Base-by-base conservation (phyloP, 2,329 filamentous ascomycete genomes). In the Colletotrichum sp. region DNA sequence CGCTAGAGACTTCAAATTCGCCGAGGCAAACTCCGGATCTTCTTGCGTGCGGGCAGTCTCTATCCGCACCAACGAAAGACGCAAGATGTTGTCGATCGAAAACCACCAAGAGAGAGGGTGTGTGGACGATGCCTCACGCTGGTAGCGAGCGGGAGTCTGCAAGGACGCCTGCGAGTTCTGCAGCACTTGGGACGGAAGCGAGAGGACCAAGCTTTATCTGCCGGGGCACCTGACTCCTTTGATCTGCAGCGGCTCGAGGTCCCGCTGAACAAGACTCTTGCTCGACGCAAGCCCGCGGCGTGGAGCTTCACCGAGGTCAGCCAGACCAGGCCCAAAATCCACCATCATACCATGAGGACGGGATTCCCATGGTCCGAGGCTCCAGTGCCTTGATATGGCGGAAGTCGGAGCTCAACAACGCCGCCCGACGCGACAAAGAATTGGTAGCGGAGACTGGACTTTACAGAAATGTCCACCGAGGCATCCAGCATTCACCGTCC, bases 191-290 rank as follows among this genome's bases (percentile, higher is more conserved):
- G 52, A 34, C n/a, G 30, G 18, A 21, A 34, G 24, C 62, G 52
- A 72, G 24, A 24, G 24, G 36, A 24, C 39, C 72, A 55, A 59
- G 36, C 60, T 62, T 75, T 49, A 32, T 69, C 28, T 71, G 68
- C 60, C 39, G 60, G 49, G 62, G 55, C 15, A 26, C 9, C 60
- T 36, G 49, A n/a, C 60, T 60, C 26, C 67, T 60, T 66, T 66
- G 72, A 67, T 66, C 62, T 67, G 36, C 68, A 60, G 49, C 26
- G 26, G 10, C 34, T 52, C 32, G 12, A 55, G 39, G 39, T 30
- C 68, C 72, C 72, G 72, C 72, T 72, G 62, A 75, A 75, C 72
- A 75, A 75, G 72, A 75, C 68, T 72, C 18, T 67, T 52, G 36
- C 36, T 57, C 26, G 34, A 36, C 69, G 68, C 66, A 36, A 24